A percentile compares a stretch with the other conserved stretches of the same genome.
Evolutionary conservation across 257 asterid genomes (phyloP).

Genomic region (Forsythia suspensa): DNA sequence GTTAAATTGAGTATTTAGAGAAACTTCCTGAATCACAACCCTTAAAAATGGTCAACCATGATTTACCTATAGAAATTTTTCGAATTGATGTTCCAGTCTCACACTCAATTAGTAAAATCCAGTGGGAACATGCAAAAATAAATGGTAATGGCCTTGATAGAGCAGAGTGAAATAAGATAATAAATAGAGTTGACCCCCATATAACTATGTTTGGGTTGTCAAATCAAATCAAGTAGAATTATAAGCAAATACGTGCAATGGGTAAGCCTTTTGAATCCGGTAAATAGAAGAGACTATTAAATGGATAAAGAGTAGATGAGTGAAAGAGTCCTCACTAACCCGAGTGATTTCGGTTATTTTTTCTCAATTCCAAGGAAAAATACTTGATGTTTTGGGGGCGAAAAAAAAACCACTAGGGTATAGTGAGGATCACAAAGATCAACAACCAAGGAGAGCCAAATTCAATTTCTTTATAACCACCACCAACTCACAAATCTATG

Average conservation of each 20-base stretch:
- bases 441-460: background rate
- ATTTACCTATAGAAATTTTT: too few relatives aligned
- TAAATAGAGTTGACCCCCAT: too few relatives aligned
- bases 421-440: background rate
- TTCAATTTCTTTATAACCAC: background rate
- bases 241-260: background rate
- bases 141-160: background rate
- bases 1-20: background rate
- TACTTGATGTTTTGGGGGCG: background rate
- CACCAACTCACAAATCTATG: background rate
- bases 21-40: background rate
- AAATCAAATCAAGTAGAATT: background rate
- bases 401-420: background rate
- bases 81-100: background rate
- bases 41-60: background rate
- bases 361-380: background rate
- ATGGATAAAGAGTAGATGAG: background rate
- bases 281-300: too few relatives aligned
- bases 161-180: background rate
- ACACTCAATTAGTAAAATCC: too few relatives aligned
- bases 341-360: background rate
- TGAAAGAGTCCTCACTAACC: background rate
- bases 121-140: background rate
- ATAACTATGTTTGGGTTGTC: background rate
- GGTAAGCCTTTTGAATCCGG: background rate